A percentile compares a stretch with the other conserved stretches of the same genome.
Conservation (phyloP, 2,329 filamentous ascomycete species). For the Diplodia mutila region DNA sequence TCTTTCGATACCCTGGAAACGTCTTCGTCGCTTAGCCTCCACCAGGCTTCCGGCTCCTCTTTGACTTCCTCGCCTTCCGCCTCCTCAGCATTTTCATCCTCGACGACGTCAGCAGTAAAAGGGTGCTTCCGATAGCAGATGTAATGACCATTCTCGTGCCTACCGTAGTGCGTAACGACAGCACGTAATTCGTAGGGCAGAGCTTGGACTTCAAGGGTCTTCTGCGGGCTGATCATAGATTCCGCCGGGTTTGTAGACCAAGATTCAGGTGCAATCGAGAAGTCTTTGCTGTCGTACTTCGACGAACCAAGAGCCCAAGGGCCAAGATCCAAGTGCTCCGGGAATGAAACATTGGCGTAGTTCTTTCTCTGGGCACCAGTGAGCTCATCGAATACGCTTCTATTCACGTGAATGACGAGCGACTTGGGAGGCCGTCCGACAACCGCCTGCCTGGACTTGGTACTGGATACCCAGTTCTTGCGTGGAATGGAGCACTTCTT, state of each 20-base stretch:
- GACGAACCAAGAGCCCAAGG: conserved; percentile 79
- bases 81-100: neutral
- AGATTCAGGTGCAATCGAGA: conserved; percentile 56
- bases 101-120: conserved; percentile 14
- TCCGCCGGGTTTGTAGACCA: conserved; percentile 71
- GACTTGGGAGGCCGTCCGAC: conserved; percentile 81
- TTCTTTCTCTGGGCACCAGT: conserved; percentile 86
- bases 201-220: neutral
- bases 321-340: conserved; percentile 71
- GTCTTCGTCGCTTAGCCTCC: conserved; percentile 86
- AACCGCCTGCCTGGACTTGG: conserved; percentile 88
- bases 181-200: conserved; percentile 75
- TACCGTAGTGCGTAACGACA: conserved; percentile 84
- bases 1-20: conserved; percentile 75
- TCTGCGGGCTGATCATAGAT: conserved; percentile 70
- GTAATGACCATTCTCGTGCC: conserved; percentile 95
- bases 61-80: neutral
- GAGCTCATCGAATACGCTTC: conserved; percentile 84
- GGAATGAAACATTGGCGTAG: conserved; percentile 76
- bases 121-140: conserved; percentile 82
- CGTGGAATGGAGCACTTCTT: conserved; percentile 54
- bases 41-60: conserved; percentile 66
- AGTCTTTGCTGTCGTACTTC: conserved; percentile 34
- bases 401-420: conserved; percentile 84
- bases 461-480: conserved; percentile 72